Conservation (phyloP, 371 early-diverging fungal species). For the Mucor velutinosus region DNA sequence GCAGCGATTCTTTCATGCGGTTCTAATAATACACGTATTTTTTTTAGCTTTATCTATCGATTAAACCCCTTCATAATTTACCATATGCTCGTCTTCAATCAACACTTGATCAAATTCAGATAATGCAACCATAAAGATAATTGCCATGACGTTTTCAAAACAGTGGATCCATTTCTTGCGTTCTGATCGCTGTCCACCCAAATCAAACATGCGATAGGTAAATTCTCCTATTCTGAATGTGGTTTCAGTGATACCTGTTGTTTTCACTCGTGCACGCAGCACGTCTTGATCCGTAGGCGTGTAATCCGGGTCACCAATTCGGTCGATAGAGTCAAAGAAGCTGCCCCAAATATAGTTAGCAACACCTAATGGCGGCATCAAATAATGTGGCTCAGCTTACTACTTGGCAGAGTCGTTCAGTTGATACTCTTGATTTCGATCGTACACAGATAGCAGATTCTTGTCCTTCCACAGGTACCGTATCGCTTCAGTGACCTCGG, state of each 20-base stretch:
- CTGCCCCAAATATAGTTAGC: constrained; percentile 8
- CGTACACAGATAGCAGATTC: constrained; percentile 75
- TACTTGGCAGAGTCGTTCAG: constrained; percentile 82
- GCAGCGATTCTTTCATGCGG: constrained; percentile 95
- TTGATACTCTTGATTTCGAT: constrained; percentile 78
- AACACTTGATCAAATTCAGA: constrained; percentile 90
- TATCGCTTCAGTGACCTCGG: constrained; percentile 77
- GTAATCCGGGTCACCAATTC: constrained; percentile 74
- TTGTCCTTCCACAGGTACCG: constrained; percentile 82
- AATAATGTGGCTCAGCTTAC: constrained; percentile 35
- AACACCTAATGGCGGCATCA: not conserved
- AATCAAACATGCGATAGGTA: constrained; percentile 83
- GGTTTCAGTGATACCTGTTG: constrained; percentile 82
- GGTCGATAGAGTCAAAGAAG: constrained; percentile 93
- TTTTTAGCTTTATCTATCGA: not conserved
- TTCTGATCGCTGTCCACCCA: constrained; percentile 86
- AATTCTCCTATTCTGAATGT: constrained; percentile 73
- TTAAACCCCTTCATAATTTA: not conserved
- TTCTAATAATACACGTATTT: constrained; percentile 55
- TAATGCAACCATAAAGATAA: constrained; percentile 89
- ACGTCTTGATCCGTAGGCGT: constrained; percentile 81
- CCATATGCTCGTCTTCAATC: constrained; percentile 73
- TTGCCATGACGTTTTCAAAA: constrained; percentile 87
- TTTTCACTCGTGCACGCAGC: constrained; percentile 71
- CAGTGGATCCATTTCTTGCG: constrained; percentile 93